Evolutionary conservation across 768 basidiomycete species (phyloP).

Genomic region (Strobilomyces confusus): DNA sequence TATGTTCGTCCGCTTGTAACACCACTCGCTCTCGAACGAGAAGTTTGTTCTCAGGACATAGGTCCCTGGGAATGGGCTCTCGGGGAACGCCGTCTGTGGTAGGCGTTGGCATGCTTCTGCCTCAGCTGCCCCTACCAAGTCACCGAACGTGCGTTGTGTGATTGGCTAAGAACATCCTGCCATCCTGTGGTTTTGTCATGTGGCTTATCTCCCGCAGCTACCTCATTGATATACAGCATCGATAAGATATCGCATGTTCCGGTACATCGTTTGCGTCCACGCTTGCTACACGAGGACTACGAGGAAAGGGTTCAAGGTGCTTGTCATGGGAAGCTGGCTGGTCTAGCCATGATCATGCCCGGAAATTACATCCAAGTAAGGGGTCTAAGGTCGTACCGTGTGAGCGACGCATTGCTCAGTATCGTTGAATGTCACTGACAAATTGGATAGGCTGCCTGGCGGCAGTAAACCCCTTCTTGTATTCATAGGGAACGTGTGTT

Average conservation of each 20-base stretch:
- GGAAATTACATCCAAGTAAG: not conserved
- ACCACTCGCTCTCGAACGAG: too few species aligned
- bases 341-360: not conserved
- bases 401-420: too few species aligned
- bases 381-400: too few species aligned
- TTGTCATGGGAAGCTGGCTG: not conserved
- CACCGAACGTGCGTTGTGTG: not conserved
- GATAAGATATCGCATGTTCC: not conserved
- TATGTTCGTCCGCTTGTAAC: too few species aligned
- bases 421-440: not conserved
- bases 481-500: too few species aligned
- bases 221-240: not conserved
- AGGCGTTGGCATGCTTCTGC: too few species aligned
- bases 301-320: not conserved
- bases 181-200: not conserved
- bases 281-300: not conserved
- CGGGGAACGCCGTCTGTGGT: too few species aligned
- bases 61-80: too few species aligned
- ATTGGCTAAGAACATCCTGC: not conserved
- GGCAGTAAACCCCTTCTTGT: too few species aligned
- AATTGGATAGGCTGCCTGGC: too few species aligned
- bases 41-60: too few species aligned
- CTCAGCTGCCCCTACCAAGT: too few species aligned
- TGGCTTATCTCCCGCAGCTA: not conserved
- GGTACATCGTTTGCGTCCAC: not conserved